Conservation (phyloP, 2,329 filamentous ascomycete species). For the Colletotrichum destructivum region DNA sequence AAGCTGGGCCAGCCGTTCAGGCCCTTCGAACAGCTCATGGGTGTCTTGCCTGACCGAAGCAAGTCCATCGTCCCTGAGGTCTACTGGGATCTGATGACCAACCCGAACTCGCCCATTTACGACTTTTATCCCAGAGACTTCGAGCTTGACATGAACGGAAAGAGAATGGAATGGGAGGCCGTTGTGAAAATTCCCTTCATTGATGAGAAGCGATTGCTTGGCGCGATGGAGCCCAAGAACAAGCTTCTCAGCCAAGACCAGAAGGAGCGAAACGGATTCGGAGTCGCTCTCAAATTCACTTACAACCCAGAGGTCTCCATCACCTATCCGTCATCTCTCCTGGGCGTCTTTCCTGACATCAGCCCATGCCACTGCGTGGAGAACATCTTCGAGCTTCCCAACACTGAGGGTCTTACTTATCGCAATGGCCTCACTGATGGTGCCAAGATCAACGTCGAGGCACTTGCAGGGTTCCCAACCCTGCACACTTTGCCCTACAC, state of each 20-base stretch:
- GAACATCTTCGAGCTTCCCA: slow-evolving; percentile 96
- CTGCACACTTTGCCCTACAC: slow-evolving; percentile 88
- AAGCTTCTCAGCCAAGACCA: slow-evolving; percentile 83
- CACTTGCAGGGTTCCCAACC: slow-evolving; percentile 95
- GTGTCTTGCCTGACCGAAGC: slow-evolving; percentile 95
- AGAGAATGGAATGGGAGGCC: slow-evolving; percentile 99
- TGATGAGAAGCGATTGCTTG: slow-evolving; percentile 87
- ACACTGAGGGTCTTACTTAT: slow-evolving; percentile 89
- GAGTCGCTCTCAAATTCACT: slow-evolving; percentile 92
- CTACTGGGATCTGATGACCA: slow-evolving; percentile 95
- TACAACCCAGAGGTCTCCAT: slow-evolving; percentile 85
- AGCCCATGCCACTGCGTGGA: slow-evolving; percentile 90
- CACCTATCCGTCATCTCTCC: slow-evolving; percentile 88
- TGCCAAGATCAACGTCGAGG: slow-evolving; percentile 83
- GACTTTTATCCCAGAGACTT: slow-evolving; percentile 99
- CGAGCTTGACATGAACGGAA: slow-evolving; percentile 98
- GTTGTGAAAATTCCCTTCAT: slow-evolving; percentile 99
- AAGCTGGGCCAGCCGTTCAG: slow-evolving; percentile 94
- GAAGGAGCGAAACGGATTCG: slow-evolving; percentile 88
- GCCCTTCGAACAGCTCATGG: slow-evolving; percentile 98
- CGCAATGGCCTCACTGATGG: slow-evolving; percentile 88
- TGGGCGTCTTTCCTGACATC: slow-evolving; percentile 92
- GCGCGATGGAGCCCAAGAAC: slow-evolving; percentile 90
- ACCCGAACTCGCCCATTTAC: slow-evolving; percentile 89
- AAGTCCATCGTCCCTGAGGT: slow-evolving; percentile 93